Base-by-base conservation (phyloP, 345 rosid genomes). In the Raphanus sativus region DNA sequence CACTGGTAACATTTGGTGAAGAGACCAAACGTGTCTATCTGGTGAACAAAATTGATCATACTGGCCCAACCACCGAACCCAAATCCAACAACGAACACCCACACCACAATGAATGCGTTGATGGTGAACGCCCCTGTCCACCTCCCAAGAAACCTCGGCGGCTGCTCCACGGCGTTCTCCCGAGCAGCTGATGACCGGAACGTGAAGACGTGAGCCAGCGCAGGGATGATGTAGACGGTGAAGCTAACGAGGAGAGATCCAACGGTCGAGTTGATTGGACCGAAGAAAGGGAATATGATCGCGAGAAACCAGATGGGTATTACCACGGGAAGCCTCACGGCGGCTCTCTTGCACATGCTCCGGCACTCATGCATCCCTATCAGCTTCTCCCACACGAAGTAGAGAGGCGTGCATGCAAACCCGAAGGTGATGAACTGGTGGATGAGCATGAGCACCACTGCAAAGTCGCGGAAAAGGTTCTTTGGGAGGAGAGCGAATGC, bases 11-110 rank as follows among this genome's bases (percentile, higher is more conserved):
- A 95, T 77, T 91, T 95, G 5, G 98, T 92, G 81, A 95, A 95
- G 54, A 92, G 87, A 3, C 99, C 99, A 36, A 95, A 95, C 1
- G 99, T 95, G 81, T 95, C 98, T 2, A 95, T 92, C 69, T 92
- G 99, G 87, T 87, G 96, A 21, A 92, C 74, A 81, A 95, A 95
- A 61, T 95, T 95, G 24, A 76, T 83, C 88, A 92, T 30, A 70
- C 99, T 92, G 0, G 98, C 98, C 99, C 99, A 92, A 4, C 99
- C 99, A 61, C 99, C 98, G 9, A 95, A 95, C 65, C 98, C 99
- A 11, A 95, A 95, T 63, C 99, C 99, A 12, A 95, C 93, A 10
- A 95, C 80, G 0, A 89, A 78, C 5, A 95, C 59, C 59, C 59
- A 95, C 25, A 90, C 96, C 4, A 92, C 96, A 21, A 95, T 81